Base-by-base conservation (phyloP, 768 basidiomycete species). In the Boletellus sp. region DNA sequence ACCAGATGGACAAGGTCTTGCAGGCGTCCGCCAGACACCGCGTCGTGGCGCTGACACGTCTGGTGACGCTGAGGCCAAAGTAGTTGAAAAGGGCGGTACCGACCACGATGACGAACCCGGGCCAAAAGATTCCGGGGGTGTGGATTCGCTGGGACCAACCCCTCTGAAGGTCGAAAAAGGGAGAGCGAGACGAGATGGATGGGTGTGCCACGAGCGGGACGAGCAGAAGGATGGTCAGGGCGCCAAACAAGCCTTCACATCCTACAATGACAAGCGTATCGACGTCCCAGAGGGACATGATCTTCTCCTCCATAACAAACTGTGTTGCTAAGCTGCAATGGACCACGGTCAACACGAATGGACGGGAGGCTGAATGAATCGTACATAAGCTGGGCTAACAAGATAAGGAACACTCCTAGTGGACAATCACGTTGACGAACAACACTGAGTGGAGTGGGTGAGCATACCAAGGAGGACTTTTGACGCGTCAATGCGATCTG, bases 301-400 rank as follows among this genome's bases (percentile, higher is more conserved):
- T 94, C 74, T 90, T 94, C 72, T 97, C 95, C 77, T 98, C 96
- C 13, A 96, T 78, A 38, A 97, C 94, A 64, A 94, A 94, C 66
- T 94, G 93, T 9, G 83, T 81, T 47, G 93, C 93, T 23, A 90
- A 88, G 73, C 90, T 94, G 51, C 40, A 56, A 54, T 51, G 35
- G 17, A 51, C 36, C 33, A 53, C 19, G 9, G 1, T 56, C 4
- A 51, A 33, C 11, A 42, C 2, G 24, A 45, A 17, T 32, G 37
- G 24, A 3, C 9, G 11, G 41, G 20, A 17, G 20, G 2, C 6
- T 10, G 36, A 28, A 35, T 19, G 23, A 32, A 49, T 37, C 86
- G 76, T 66, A 92, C 90, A 97, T 97, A 55, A 96, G 69, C 69
- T 98, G 95, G 22, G 95, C 95, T 64, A 96, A 93, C 24, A 96